Evolutionary conservation across 176 grass and related monocot genomes (phyloP), one percentile per base, ranked within the genome.

Genomic region (Oryza glaberrima): DNA sequence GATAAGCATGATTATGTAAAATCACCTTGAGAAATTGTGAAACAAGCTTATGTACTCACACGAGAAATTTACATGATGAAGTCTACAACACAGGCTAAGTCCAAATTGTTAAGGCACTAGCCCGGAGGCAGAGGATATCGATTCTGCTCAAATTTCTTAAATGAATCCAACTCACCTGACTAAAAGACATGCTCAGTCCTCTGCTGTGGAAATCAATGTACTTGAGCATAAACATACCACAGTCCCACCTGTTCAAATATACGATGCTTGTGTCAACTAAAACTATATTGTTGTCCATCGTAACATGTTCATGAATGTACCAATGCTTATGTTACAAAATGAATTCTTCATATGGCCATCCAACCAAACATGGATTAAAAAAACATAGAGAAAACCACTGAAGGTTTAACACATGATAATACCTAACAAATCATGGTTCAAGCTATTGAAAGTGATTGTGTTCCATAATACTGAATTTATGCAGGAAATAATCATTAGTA

Each of bases 201-300:
- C 92, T 90, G 82, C 92, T 94, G 68, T 85, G 79, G 80, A 94
- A 97, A 75, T 97, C 94, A 77, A 90, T 89, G 81, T 97, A 97
- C 83, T 97, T 97, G 43, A 97, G 92, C 94, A 97, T 97, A 86
- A 97, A 97, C 90, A 97, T 90, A 78, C 94, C 94, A 60, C 94
- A 96, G 79, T 96, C 94, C 81, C 78, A 93, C 83, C 94, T 96
- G 86, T 72, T 84, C 77, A 69, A 45, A 30, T 5, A 67, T 69
- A 79, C 72, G 25, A 56, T 35, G 40, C 3, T 26, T 76, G 65
- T 41, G 63, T 65, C 25, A 76, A 16, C 52, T 4, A 78, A 11
- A 71, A 32, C 12, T 72, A 54, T 10, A 13, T 44, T 11, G n/a
- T 14, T 63, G 22, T 43, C 51, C 69, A 73, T n/a, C 36, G 40